phyloP scores from a whole-genome alignment of 805 yeast species.

The Scheffersomyces ergatensis region DNA sequence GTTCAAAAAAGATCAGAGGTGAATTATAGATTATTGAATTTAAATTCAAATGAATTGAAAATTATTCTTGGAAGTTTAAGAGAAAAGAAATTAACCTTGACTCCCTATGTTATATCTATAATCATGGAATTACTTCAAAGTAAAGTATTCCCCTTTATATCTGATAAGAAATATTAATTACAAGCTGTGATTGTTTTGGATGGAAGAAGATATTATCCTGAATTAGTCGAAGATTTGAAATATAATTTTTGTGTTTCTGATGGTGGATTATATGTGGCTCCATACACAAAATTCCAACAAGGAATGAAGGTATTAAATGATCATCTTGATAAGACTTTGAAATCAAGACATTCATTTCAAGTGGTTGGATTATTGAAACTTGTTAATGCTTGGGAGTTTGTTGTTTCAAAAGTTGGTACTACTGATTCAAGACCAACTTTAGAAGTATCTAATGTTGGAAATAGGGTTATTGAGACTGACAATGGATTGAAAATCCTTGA shows the following conservation, averaged over 20 bases:
- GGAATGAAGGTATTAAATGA: too few species aligned
- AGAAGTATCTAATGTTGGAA: slow-evolving; percentile 19
- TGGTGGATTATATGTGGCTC: too few species aligned
- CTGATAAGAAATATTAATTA: neutral
- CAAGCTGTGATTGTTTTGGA: slow-evolving; percentile 8
- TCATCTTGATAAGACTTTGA: too few species aligned
- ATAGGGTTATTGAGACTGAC: slow-evolving; percentile 2
- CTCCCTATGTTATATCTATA: slow-evolving; percentile 15
- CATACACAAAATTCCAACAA: too few species aligned
- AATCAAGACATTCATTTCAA: slow-evolving; percentile 8
- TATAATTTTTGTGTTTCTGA: slow-evolving; percentile 7
- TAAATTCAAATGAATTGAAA: slow-evolving; percentile 8
- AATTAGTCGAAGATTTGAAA: slow-evolving; percentile 4
- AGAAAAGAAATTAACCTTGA: slow-evolving; percentile 14
- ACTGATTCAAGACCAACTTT: slow-evolving; percentile 9
- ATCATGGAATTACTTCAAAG: slow-evolving; percentile 13
- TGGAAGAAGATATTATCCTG: slow-evolving; percentile 15
- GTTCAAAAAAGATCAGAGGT: slow-evolving; percentile 5
- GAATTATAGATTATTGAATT: slow-evolving; percentile 10
- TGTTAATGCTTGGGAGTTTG: slow-evolving; percentile 8
- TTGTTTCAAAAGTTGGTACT: slow-evolving; percentile 7
- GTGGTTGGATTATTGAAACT: slow-evolving; percentile 10
- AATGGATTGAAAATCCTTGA: slow-evolving; percentile 8
- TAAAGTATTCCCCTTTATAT: slow-evolving; percentile 8
- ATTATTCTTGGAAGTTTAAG: slow-evolving; percentile 9